These are phyloP conservation scores for Tylopilus sp. DNA, from an alignment of 768 basidiomycete genomes.

Conservation along the genomic window DNA sequence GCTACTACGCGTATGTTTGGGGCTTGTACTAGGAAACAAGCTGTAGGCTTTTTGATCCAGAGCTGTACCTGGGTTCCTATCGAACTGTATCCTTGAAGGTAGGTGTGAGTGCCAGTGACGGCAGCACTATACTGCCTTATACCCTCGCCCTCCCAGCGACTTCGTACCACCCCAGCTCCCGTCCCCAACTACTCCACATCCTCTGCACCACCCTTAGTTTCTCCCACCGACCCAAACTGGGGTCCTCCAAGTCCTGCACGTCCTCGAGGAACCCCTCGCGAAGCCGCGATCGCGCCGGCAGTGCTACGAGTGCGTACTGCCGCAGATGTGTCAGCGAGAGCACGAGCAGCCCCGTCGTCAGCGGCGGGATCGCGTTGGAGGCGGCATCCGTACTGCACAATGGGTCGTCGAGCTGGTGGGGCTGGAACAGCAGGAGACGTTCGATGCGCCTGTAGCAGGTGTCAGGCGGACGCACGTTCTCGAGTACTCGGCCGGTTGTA, in stretches of 20 bases:
- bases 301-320: constrained; percentile 52
- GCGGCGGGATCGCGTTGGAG: constrained; percentile 36
- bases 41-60: too few relatives aligned
- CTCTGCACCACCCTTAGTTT: constrained; percentile 77
- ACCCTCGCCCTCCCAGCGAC: constrained; percentile 13
- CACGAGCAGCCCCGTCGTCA: constrained; percentile 71
- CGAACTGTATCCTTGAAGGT: too few relatives aligned
- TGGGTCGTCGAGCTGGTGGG: constrained; percentile 16
- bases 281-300: constrained; percentile 60
- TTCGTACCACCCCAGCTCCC: constrained; percentile 56
- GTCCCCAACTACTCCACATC: constrained; percentile 89
- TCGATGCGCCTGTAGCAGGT: constrained; percentile 53
- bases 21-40: too few relatives aligned
- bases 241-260: constrained; percentile 76
- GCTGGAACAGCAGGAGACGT: constrained; percentile 57
- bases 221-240: constrained; percentile 59
- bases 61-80: too few relatives aligned
- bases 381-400: constrained; percentile 2
- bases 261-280: constrained; percentile 83
- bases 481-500: background rate
- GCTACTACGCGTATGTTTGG: too few relatives aligned
- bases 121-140: too few relatives aligned
- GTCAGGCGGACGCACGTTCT: constrained; percentile 11
- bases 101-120: too few relatives aligned
- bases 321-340: constrained; percentile 68